Percentiles rank a stretch among this genome's conserved stretches.
Conservation (phyloP, 2,329 filamentous ascomycete species). For the Scopulariopsis brevicaulis region DNA sequence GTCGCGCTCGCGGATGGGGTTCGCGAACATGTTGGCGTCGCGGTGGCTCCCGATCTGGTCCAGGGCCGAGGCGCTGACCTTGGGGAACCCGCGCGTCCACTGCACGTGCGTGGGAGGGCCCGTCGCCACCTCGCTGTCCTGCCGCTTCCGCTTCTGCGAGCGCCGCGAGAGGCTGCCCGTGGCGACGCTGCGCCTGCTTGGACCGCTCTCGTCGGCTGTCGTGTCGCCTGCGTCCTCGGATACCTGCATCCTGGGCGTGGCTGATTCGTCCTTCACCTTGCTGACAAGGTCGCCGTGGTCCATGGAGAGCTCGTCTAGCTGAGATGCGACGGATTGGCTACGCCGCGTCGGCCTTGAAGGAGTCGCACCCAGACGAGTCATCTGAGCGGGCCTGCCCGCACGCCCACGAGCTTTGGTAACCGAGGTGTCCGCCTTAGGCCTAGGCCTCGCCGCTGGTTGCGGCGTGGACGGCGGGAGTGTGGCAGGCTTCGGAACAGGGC, state of each 20-base stretch:
- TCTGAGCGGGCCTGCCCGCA: neutral
- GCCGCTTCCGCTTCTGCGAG: slow-evolving; percentile 44
- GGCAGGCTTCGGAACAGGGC: slow-evolving; percentile 33
- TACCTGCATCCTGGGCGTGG: slow-evolving; percentile 33
- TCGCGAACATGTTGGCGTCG: slow-evolving; percentile 69
- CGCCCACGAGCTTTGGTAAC: neutral
- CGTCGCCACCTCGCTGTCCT: slow-evolving; percentile 36
- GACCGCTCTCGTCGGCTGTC: slow-evolving; percentile 39
- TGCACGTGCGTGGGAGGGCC: slow-evolving; percentile 55
- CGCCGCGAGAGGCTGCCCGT: slow-evolving; percentile 23
- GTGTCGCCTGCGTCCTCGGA: slow-evolving; percentile 45
- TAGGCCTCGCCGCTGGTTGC: slow-evolving; percentile 17
- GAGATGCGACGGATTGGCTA: slow-evolving; percentile 33
- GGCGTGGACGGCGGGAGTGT: slow-evolving; percentile 21
- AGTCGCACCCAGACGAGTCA: slow-evolving; percentile 4
- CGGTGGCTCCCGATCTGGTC: slow-evolving; percentile 70
- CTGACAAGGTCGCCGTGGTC: slow-evolving; percentile 26
- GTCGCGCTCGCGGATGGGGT: slow-evolving; percentile 61
- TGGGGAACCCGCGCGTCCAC: slow-evolving; percentile 65
- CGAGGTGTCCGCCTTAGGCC: slow-evolving; percentile 6
- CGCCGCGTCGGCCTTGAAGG: slow-evolving; percentile 17
- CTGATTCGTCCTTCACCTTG: slow-evolving; percentile 48
- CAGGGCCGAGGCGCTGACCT: slow-evolving; percentile 60
- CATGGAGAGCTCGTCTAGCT: slow-evolving; percentile 33
- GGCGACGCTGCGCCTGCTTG: slow-evolving; percentile 23